Evolutionary conservation across 2,329 filamentous ascomycete genomes (phyloP).

Genomic region (Zymoseptoria brevis): DNA sequence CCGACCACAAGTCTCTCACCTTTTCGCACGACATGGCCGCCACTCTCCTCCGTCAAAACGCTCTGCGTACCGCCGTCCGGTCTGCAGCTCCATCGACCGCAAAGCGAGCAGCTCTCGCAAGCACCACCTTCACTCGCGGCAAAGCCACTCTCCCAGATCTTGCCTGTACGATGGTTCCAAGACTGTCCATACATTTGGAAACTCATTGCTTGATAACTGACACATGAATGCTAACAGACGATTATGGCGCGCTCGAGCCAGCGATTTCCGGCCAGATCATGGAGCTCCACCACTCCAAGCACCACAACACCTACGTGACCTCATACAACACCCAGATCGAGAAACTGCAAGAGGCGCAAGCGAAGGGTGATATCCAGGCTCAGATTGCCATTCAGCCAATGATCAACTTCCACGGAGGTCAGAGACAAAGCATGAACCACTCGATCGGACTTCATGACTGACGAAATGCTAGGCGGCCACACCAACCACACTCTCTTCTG

Average conservation of each 20-base stretch:
- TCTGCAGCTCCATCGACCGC: slow-evolving; percentile 55
- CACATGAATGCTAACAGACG: slow-evolving; percentile 51
- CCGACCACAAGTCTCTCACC: neutral
- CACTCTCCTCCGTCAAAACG: slow-evolving; percentile 63
- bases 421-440: neutral
- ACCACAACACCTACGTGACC: slow-evolving; percentile 91
- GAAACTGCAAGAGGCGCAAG: slow-evolving; percentile 54
- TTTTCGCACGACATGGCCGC: slow-evolving; percentile 56
- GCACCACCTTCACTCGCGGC: slow-evolving; percentile 69
- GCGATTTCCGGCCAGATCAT: slow-evolving; percentile 83
- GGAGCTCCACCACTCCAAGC: slow-evolving; percentile 90
- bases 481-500: slow-evolving; percentile 62
- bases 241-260: slow-evolving; percentile 90
- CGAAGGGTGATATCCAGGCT: slow-evolving; percentile 46
- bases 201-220: neutral
- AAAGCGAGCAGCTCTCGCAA: slow-evolving; percentile 55
- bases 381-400: slow-evolving; percentile 50
- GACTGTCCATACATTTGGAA: neutral
- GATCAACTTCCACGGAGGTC: slow-evolving; percentile 60
- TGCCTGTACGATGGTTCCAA: slow-evolving; percentile 47
- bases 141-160: slow-evolving; percentile 94
- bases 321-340: slow-evolving; percentile 74
- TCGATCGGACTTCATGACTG: neutral
- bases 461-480: slow-evolving; percentile 43
- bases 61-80: slow-evolving; percentile 64